Conservation (phyloP, 2,329 filamentous ascomycete genomes). For the Knoxdaviesia proteae region DNA sequence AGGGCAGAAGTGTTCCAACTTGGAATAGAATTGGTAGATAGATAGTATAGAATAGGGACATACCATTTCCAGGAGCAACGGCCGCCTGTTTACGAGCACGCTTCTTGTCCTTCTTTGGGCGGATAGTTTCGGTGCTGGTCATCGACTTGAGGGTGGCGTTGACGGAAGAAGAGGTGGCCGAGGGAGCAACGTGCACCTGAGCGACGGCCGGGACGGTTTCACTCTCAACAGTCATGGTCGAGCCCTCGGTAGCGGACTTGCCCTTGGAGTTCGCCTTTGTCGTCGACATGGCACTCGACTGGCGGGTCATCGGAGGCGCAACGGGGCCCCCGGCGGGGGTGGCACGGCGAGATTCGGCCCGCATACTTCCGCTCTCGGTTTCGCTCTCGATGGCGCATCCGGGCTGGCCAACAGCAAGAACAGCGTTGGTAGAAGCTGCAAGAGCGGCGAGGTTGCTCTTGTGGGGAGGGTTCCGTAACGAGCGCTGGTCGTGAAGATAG, state of each 20-base stretch:
- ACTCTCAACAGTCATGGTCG: conserved; percentile 89
- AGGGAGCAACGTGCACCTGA: conserved; percentile 52
- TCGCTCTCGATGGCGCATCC: conserved; percentile 14
- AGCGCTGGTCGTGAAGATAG: too few relatives aligned
- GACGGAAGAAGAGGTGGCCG: conserved; percentile 40
- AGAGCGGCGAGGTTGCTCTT: too few relatives aligned
- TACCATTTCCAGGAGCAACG: conserved; percentile 54
- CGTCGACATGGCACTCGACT: conserved; percentile 42
- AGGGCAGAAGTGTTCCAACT: too few relatives aligned
- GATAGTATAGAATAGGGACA: conserved; percentile 16
- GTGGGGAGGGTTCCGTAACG: too few relatives aligned
- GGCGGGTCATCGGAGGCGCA: conserved; percentile 37
- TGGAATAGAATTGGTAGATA: too few relatives aligned
- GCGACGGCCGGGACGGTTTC: conserved; percentile 87
- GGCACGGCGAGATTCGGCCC: conserved; percentile 18
- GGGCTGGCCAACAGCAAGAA: too few relatives aligned
- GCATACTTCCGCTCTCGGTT: conserved; percentile 42
- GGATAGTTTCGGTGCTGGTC: conserved; percentile 85
- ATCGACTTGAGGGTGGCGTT: conserved; percentile 65
- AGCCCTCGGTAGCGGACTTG: conserved; percentile 57
- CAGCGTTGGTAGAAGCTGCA: too few relatives aligned
- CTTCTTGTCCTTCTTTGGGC: conserved; percentile 81
- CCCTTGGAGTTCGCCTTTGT: conserved; percentile 45
- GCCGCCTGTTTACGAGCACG: conserved; percentile 50
- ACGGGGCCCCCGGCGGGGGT: conserved; percentile 13